Percentiles rank a stretch among this genome's conserved stretches.
These are phyloP conservation scores for Aspergillus flavus DNA, from an alignment of 2,329 filamentous ascomycete genomes.

Conservation along the genomic window DNA sequence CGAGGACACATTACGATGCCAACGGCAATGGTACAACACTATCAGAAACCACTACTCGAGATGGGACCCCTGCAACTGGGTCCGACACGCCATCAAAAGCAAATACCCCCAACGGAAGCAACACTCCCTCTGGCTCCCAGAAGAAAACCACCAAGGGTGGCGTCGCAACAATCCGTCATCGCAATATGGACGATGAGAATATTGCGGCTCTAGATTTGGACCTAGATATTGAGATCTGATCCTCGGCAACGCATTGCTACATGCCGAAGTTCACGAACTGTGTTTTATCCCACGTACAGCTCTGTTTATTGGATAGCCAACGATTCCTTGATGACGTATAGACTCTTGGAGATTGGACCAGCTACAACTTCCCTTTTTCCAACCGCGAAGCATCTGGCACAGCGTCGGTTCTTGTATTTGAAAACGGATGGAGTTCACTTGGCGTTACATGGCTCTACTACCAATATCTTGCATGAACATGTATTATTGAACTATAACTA, in stretches of 20 bases:
- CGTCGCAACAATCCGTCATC: constrained; percentile 71
- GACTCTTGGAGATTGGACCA: not conserved
- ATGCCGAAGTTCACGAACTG: not conserved
- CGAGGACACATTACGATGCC: constrained; percentile 69
- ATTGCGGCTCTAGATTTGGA: constrained; percentile 87
- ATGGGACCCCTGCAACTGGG: constrained; percentile 53
- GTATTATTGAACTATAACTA: constrained; percentile 18
- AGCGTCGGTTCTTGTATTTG: constrained; percentile 20
- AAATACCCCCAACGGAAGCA: constrained; percentile 55
- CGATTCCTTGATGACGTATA: constrained; percentile 1
- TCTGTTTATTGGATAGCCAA: not conserved
- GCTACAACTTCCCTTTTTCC: not conserved
- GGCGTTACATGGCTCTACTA: constrained; percentile 16
- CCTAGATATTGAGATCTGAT: constrained; percentile 83
- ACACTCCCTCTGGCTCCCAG: constrained; percentile 27
- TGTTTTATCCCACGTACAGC: constrained; percentile 1
- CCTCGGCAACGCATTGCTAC: not conserved
- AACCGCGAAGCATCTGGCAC: constrained; percentile 1
- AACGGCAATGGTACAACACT: constrained; percentile 45
- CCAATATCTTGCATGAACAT: constrained; percentile 8
- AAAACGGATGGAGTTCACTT: constrained; percentile 18
- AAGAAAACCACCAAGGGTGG: constrained; percentile 47
- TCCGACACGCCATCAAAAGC: constrained; percentile 55
- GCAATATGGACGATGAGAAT: constrained; percentile 87
- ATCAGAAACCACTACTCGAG: constrained; percentile 44